phyloP scores from a whole-genome alignment of 192 early-diverging fungal species.

The Dispira parvispora region DNA sequence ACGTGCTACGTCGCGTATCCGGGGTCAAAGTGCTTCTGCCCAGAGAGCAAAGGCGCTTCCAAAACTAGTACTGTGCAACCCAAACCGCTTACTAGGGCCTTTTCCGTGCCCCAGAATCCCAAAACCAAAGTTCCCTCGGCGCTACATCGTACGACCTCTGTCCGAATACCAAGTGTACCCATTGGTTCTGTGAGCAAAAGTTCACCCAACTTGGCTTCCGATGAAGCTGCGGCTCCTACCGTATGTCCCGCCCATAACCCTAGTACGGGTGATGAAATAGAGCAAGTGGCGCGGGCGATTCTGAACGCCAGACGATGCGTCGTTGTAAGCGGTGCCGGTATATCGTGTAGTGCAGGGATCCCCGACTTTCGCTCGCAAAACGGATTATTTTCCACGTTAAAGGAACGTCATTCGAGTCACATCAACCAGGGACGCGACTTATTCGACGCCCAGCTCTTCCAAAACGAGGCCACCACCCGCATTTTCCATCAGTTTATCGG shows the following conservation, averaged over 20 bases:
- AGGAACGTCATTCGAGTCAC: conserved; percentile 47
- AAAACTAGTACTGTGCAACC: too few relatives aligned
- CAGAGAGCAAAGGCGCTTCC: too few relatives aligned
- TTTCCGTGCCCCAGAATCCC: too few relatives aligned
- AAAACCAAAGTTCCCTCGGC: too few relatives aligned
- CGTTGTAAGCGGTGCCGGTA: conserved; percentile 77
- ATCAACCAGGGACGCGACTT: conserved; percentile 66
- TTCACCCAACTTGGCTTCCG: too few relatives aligned
- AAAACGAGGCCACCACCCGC: conserved; percentile 37
- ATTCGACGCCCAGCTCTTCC: conserved; percentile 72
- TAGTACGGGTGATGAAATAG: background rate
- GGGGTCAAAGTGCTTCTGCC: too few relatives aligned
- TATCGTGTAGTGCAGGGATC: conserved; percentile 76
- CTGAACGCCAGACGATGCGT: conserved; percentile 32
- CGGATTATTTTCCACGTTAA: conserved; percentile 76
- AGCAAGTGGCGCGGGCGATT: conserved; percentile 16
- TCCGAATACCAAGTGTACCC: too few relatives aligned
- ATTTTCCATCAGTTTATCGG: conserved; percentile 50
- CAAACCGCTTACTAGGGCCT: too few relatives aligned
- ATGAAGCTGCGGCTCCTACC: too few relatives aligned
- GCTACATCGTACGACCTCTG: too few relatives aligned
- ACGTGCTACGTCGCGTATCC: too few relatives aligned
- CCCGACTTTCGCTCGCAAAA: conserved; percentile 73
- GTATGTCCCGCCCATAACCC: background rate
- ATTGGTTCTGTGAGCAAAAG: too few relatives aligned